Evolutionary conservation across 441 rosid genomes (phyloP), one percentile per base, ranked within the genome.

Genomic region (Corymbia citriodora): DNA sequence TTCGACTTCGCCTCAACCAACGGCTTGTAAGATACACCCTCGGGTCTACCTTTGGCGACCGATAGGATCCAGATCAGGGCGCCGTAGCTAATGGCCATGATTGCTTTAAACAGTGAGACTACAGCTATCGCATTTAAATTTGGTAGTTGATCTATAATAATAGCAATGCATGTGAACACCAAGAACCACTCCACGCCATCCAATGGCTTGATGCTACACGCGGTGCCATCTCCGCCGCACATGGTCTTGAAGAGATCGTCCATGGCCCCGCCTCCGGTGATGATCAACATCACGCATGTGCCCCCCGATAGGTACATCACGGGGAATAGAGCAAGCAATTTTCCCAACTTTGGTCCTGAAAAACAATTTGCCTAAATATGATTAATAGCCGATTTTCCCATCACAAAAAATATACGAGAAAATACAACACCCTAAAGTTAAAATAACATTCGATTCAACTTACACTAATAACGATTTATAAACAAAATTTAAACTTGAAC

Each of bases 281-380:
- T 94, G 27, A 96, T 94, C 68, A 94, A 88, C 90, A 93, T 74
- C 50, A 90, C 95, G 45, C 96, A 94, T 7, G 96, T 85, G 70
- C 96, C 97, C 2, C 97, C 96, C 2, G 97, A 96, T n/a, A 96
- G 90, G 86, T 95, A 96, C 96, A 96, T 94, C 19, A 94, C 94
- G 2, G 97, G 97, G 53, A 95, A 94, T 54, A 96, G 85, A 8
- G 92, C 94, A 0, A 95, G 91, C 59, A 93, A 18, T 36, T 95
- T 96, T 63, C 97, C 97, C 6, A 93, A 83, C 90, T 89, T 93
- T 50, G 90, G 93, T 68, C 97, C 96, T 96, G 57, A 2, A 55
- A 9, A 68, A 4, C 11, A 68, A 68, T 68, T 68, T 31, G 13
- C 7, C 21, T 68, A 68, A 68, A 31, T 21, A 40, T 13, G 5